Conservation (phyloP, 768 basidiomycete genomes). For the Suillus bovinus region DNA sequence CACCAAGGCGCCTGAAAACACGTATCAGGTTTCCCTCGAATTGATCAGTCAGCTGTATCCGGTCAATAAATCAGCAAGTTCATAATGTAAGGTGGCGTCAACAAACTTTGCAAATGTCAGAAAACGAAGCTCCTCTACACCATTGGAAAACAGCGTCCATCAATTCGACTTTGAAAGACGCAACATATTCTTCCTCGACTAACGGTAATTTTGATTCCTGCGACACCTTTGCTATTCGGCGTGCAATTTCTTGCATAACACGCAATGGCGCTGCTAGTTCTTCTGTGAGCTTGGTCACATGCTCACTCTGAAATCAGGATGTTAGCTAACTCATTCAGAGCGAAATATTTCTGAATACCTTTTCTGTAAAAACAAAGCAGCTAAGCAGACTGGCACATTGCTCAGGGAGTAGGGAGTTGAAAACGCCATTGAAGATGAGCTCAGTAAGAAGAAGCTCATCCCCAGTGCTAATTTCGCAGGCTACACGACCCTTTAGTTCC, state of each 20-base stretch:
- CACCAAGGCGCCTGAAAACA: constrained; percentile 91
- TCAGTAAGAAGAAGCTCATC: constrained; percentile 96
- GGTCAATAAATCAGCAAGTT: constrained; percentile 6
- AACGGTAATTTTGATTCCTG: constrained; percentile 89
- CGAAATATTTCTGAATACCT: constrained; percentile 49
- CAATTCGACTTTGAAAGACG: constrained; percentile 96
- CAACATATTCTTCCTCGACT: constrained; percentile 93
- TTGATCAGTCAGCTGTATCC: constrained; percentile 83
- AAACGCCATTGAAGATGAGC: constrained; percentile 95
- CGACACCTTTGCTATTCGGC: constrained; percentile 95
- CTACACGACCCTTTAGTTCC: constrained; percentile 96
- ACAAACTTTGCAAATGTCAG: constrained; percentile 90
- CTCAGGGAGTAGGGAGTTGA: constrained; percentile 87
- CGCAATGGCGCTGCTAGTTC: constrained; percentile 92
- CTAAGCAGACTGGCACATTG: constrained; percentile 93
- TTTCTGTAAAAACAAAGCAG: constrained; percentile 97
- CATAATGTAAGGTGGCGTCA: background rate
- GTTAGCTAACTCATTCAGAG: background rate
- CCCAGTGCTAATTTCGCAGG: constrained; percentile 97
- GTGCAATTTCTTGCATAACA: constrained; percentile 93
- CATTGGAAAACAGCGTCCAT: constrained; percentile 98
- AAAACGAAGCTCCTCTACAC: constrained; percentile 97
- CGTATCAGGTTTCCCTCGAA: constrained; percentile 98
- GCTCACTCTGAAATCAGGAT: constrained; percentile 65
- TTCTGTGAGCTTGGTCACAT: constrained; percentile 83